Conservation (phyloP, 768 basidiomycete species). For the Lentinula sp. region DNA sequence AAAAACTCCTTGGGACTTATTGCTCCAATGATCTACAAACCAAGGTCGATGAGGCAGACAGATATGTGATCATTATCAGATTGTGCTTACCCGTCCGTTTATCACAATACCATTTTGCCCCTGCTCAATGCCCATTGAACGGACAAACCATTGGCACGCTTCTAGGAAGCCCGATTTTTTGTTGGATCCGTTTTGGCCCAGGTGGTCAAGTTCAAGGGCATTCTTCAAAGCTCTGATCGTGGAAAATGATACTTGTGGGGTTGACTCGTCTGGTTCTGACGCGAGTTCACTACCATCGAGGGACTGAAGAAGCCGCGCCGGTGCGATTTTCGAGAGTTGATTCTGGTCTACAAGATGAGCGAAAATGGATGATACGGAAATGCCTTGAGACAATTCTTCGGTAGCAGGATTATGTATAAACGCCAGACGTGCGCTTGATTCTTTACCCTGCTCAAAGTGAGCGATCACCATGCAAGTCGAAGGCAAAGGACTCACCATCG, state of each 20-base stretch:
- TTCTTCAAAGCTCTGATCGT: constrained; percentile 22
- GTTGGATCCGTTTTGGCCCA: constrained; percentile 24
- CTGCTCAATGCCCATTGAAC: constrained; percentile 51
- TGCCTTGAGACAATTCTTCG: constrained; percentile 12
- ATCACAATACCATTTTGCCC: constrained; percentile 62
- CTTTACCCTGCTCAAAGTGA: constrained; percentile 29
- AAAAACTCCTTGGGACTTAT: constrained; percentile 53
- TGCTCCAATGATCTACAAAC: constrained; percentile 68
- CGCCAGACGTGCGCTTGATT: constrained; percentile 51
- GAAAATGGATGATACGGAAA: constrained; percentile 37
- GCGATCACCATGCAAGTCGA: background rate
- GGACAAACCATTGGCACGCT: constrained; percentile 39
- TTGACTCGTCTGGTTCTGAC: constrained; percentile 8
- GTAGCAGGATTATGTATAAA: constrained; percentile 69
- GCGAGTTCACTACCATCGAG: constrained; percentile 22
- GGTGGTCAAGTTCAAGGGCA: constrained; percentile 26
- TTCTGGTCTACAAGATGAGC: constrained; percentile 41
- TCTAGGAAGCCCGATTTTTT: constrained; percentile 38
- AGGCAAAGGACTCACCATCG: constrained; percentile 42
- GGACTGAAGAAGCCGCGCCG: constrained; percentile 31
- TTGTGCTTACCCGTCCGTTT: constrained; percentile 72
- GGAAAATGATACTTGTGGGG: constrained; percentile 33
- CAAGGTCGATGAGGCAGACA: constrained; percentile 7
- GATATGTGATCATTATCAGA: background rate
- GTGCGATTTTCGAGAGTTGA: constrained; percentile 30